These are phyloP conservation scores for Penicillium sp. DNA, from an alignment of 2,329 filamentous ascomycete genomes.

Conservation along the genomic window DNA sequence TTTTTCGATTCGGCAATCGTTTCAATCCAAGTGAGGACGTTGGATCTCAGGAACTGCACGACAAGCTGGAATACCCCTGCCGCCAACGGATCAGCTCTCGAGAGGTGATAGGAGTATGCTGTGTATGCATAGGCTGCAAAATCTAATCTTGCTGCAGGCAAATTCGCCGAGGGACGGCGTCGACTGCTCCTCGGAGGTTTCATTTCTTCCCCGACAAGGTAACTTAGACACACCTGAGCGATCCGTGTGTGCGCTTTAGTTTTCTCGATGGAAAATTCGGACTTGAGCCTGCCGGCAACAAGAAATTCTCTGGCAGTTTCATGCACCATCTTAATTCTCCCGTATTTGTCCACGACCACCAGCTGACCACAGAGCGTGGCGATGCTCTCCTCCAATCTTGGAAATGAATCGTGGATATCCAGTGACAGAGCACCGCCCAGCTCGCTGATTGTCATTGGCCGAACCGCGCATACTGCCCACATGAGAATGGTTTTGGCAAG, in stretches of 20 bases:
- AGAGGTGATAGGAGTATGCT: not conserved
- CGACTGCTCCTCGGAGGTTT: not conserved
- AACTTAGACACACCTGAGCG: not conserved
- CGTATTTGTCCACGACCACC: not conserved
- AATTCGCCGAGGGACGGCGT: not conserved
- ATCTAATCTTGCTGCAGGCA: not conserved
- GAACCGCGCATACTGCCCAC: not conserved
- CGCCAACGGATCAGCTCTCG: not conserved
- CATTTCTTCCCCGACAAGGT: not conserved
- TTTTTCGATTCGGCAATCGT: not conserved
- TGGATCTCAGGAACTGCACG: not conserved
- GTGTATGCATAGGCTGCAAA: not conserved
- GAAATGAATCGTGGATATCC: not conserved
- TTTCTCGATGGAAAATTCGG: not conserved
- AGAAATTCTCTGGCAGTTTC: not conserved
- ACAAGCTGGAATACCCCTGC: not conserved
- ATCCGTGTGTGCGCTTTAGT: not conserved
- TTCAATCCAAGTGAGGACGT: not conserved
- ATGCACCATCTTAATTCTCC: not conserved
- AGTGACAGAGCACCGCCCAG: not conserved
- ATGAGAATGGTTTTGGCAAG: not conserved
- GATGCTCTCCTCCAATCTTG: not conserved
- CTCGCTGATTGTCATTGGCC: not conserved
- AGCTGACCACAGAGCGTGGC: not conserved
- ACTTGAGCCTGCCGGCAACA: not conserved